Percentiles rank a stretch among this genome's conserved stretches.
phyloP scores from a whole-genome alignment of 148 eudicot genomes.

The Rhododendron williamsianum region DNA sequence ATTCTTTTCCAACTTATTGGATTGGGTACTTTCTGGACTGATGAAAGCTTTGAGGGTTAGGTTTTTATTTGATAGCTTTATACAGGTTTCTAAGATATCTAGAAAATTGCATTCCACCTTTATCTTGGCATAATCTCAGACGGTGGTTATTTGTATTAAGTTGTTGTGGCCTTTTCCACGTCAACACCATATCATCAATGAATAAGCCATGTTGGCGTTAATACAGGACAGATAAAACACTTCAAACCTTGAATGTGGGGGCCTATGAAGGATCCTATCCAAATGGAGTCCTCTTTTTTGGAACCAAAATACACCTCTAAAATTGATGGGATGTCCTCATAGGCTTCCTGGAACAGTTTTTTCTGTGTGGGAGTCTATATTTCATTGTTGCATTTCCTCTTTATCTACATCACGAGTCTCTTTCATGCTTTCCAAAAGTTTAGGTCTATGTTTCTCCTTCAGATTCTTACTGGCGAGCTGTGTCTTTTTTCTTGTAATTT shows the following conservation, averaged over 20 bases:
- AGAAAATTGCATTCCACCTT: neutral
- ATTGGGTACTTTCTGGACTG: neutral
- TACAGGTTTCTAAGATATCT: neutral
- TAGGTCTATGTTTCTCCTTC: neutral
- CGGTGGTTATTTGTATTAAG: neutral
- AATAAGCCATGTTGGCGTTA: neutral
- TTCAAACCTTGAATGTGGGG: neutral
- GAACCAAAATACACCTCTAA: neutral
- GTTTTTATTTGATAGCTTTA: neutral
- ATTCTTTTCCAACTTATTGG: neutral
- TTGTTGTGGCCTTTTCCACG: neutral
- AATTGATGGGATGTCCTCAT: neutral
- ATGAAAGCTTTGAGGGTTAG: neutral
- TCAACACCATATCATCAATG: neutral
- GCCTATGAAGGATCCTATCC: neutral
- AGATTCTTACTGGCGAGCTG: neutral
- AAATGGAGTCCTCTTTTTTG: neutral
- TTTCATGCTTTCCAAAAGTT: neutral
- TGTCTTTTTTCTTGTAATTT: neutral
- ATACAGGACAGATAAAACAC: neutral
- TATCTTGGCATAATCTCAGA: neutral
- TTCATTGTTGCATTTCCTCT: neutral
- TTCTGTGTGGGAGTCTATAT: neutral
- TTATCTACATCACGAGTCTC: neutral
- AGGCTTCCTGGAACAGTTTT: neutral